Percentiles rank a stretch among this genome's conserved stretches.
These are phyloP conservation scores for Mortierella alpina DNA, from an alignment of 192 early-diverging fungal genomes.

Conservation along the genomic window DNA sequence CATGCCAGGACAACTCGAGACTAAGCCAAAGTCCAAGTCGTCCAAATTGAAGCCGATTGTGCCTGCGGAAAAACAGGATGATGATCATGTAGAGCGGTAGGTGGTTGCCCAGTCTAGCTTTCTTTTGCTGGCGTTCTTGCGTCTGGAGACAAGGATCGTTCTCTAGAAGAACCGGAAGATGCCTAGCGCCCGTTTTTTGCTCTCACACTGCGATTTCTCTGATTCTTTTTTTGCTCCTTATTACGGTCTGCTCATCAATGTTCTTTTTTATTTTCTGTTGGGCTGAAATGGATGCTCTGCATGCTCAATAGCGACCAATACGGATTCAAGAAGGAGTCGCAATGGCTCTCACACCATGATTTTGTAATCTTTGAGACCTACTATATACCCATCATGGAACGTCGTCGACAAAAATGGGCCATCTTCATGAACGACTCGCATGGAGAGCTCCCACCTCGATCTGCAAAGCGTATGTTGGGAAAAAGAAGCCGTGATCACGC, in stretches of 20 bases:
- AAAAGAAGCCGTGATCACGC: too few species aligned
- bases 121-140: too few species aligned
- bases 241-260: not conserved
- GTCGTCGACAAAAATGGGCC: constrained; percentile 61
- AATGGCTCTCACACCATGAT: constrained; percentile 63
- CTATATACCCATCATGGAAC: constrained; percentile 60
- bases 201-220: too few species aligned
- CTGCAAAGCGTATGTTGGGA: constrained; percentile 54
- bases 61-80: constrained; percentile 25
- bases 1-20: constrained; percentile 27
- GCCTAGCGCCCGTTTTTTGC: not conserved
- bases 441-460: constrained; percentile 55
- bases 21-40: constrained; percentile 46
- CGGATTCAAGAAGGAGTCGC: constrained; percentile 64
- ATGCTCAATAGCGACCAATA: constrained; percentile 67
- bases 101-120: not conserved
- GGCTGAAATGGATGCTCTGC: not conserved
- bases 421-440: constrained; percentile 58
- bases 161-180: not conserved
- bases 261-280: constrained; percentile 2
- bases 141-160: not conserved
- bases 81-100: constrained; percentile 51
- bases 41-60: constrained; percentile 45
- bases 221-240: constrained; percentile 6
- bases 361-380: constrained; percentile 60